Percentiles rank a stretch among this genome's conserved stretches.
Evolutionary conservation across 2,329 filamentous ascomycete genomes (phyloP).

Genomic region (Pyrenophora seminiperda): DNA sequence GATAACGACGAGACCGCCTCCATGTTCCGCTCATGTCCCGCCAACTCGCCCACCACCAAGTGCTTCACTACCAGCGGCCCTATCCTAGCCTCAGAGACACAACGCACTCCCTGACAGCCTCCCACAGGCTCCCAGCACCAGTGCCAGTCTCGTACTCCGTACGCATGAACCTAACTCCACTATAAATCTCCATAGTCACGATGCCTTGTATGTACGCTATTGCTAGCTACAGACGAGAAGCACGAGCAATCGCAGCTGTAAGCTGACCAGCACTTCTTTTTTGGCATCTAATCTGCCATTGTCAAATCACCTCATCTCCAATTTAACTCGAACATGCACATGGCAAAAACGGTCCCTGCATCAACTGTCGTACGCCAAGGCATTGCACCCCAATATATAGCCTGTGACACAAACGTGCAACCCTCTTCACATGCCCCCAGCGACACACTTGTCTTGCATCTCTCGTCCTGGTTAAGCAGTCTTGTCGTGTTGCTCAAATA

Average conservation of each 20-base stretch:
- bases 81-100: slow-evolving; percentile 4
- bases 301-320: background rate
- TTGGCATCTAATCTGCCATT: slow-evolving; percentile 1
- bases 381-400: background rate
- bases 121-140: slow-evolving; percentile 16
- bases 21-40: background rate
- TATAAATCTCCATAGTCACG: slow-evolving; percentile 7
- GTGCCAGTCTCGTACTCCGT: slow-evolving; percentile 12
- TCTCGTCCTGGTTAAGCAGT: background rate
- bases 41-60: slow-evolving; percentile 4
- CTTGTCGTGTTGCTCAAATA: background rate
- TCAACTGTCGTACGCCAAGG: background rate
- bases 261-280: no score
- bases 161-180: slow-evolving; percentile 15
- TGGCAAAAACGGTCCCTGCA: background rate
- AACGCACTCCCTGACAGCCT: slow-evolving; percentile 4
- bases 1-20: slow-evolving; percentile 3
- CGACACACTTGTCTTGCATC: background rate
- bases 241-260: background rate
- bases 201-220: background rate
- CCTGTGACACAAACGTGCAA: background rate
- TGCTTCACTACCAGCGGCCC: slow-evolving; percentile 1
- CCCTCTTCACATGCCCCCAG: background rate
- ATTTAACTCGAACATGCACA: background rate
- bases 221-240: background rate